Evolutionary conservation across 2,329 filamentous ascomycete genomes (phyloP).

Genomic region (Trichoderma cornu-damae): DNA sequence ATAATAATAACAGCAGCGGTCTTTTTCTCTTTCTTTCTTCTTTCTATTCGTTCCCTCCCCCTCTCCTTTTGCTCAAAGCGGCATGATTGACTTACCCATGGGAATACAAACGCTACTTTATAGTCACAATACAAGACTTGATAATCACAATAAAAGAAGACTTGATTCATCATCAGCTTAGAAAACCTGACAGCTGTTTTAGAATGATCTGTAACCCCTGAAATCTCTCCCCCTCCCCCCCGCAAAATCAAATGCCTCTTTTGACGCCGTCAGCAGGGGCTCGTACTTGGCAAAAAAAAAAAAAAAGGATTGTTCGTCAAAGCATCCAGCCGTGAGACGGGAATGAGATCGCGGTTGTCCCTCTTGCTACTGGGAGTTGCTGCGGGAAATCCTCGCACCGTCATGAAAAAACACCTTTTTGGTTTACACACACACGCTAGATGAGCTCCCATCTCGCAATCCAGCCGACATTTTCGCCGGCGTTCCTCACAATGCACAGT

Average conservation of each 20-base stretch:
- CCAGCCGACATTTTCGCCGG: conserved; percentile 73
- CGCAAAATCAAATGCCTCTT: conserved; percentile 39
- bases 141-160: background rate
- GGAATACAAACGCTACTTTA: conserved; percentile 20
- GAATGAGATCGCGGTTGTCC: conserved; percentile 28
- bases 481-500: conserved; percentile 75
- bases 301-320: conserved; percentile 45
- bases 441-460: conserved; percentile 72
- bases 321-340: conserved; percentile 39
- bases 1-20: background rate
- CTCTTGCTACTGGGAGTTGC: conserved; percentile 42
- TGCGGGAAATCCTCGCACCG: conserved; percentile 48
- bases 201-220: conserved; percentile 45
- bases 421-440: too few species aligned
- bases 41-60: too few species aligned
- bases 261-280: conserved; percentile 35
- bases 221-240: conserved; percentile 43
- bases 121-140: background rate
- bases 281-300: conserved; percentile 39
- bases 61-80: too few species aligned
- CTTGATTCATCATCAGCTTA: conserved; percentile 12
- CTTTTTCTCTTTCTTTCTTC: background rate
- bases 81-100: background rate
- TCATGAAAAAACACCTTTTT: background rate
- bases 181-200: conserved; percentile 22